Evolutionary conservation across 148 eudicot genomes (phyloP).

Genomic region (Camellia japonica): DNA sequence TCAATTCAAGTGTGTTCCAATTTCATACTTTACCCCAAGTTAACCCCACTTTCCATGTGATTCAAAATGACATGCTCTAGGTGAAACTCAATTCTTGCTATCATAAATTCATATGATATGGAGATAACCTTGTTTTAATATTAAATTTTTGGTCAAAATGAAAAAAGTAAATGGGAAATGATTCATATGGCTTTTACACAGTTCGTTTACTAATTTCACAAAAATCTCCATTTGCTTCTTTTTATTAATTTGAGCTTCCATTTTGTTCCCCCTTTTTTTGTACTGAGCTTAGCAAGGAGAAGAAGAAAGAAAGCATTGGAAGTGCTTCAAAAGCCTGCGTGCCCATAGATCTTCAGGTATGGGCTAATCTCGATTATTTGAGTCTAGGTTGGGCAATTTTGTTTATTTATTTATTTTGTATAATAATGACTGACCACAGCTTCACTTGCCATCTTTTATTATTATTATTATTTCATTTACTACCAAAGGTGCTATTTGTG

Average conservation of each 20-base stretch:
- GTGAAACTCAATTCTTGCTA: too few species aligned
- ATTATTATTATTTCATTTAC: neutral
- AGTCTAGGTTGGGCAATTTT: slow-evolving; percentile 4
- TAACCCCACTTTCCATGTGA: too few species aligned
- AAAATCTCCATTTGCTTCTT: neutral
- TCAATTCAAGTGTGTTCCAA: too few species aligned
- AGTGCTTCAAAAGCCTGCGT: slow-evolving; percentile 88
- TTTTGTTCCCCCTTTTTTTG: neutral
- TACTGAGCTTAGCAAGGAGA: slow-evolving; percentile 76
- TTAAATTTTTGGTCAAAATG: too few species aligned
- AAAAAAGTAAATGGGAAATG: neutral
- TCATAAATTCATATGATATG: too few species aligned
- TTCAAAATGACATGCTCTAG: too few species aligned
- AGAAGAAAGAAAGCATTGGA: slow-evolving; percentile 92
- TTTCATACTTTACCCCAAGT: too few species aligned
- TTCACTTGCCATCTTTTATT: neutral
- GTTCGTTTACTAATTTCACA: neutral
- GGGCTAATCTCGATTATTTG: slow-evolving; percentile 2
- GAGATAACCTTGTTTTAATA: too few species aligned
- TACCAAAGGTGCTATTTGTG: neutral
- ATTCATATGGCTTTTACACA: neutral
- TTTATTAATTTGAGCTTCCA: neutral
- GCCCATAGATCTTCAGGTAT: slow-evolving; percentile 80
- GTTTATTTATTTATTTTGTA: slow-evolving; percentile 1
- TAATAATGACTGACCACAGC: neutral